These are phyloP conservation scores for Glebionis coronaria DNA, from an alignment of 129 eudicot genomes.

Conservation along the genomic window DNA sequence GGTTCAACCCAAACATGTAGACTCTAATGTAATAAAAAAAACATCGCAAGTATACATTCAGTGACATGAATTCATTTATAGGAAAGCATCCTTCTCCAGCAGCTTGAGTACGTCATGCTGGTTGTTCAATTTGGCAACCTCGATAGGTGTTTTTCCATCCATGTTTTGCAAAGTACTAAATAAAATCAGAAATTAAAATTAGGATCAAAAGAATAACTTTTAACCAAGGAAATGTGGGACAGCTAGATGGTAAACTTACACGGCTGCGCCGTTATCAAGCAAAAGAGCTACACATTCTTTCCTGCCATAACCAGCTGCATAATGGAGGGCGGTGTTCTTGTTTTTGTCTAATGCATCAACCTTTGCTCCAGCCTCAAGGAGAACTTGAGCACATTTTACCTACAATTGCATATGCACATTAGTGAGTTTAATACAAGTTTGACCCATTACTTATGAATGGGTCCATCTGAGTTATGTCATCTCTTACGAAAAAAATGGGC, in stretches of 20 bases:
- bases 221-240: neutral
- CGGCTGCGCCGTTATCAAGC: conserved; percentile 87
- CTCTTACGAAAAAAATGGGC: no score
- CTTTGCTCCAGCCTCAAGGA: conserved; percentile 92
- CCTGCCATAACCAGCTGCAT: conserved; percentile 95
- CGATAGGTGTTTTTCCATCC: conserved; percentile 94
- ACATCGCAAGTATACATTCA: conserved; percentile 25
- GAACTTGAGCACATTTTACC: conserved; percentile 84
- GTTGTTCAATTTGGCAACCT: conserved; percentile 86
- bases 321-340: conserved; percentile 97
- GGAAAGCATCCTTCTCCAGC: conserved; percentile 94
- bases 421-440: neutral
- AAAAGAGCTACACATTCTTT: conserved; percentile 93
- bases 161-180: conserved; percentile 81
- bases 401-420: conserved; percentile 26
- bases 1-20: conserved; percentile 19
- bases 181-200: neutral
- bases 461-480: neutral
- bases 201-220: neutral
- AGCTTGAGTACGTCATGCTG: conserved; percentile 71
- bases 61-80: conserved; percentile 29
- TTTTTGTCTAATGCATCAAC: conserved; percentile 96
- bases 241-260: conserved; percentile 45
- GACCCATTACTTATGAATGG: neutral
- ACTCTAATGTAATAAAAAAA: conserved; percentile 11